Percentiles rank a stretch among this genome's conserved stretches.
Conservation (phyloP, 371 early-diverging fungal species). For the Fennellomyces sp. region DNA sequence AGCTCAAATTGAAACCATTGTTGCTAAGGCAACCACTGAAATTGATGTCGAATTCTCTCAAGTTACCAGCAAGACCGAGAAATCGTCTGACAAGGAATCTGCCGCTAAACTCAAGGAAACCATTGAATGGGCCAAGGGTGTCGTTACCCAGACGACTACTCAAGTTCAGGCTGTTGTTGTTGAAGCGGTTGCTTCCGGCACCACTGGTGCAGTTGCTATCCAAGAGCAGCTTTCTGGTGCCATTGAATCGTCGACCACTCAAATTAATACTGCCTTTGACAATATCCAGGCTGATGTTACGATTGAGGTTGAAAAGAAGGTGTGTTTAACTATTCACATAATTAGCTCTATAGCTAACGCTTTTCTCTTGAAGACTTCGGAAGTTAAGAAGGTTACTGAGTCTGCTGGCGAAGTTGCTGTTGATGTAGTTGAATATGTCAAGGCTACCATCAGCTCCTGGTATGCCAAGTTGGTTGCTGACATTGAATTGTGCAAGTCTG, state of each 20-base stretch:
- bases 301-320: not conserved
- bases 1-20: slow-evolving; percentile 36
- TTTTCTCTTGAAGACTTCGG: not conserved
- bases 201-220: not conserved
- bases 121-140: slow-evolving; percentile 6
- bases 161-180: slow-evolving; percentile 15
- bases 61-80: not conserved
- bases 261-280: slow-evolving; percentile 24
- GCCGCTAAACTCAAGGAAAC: slow-evolving; percentile 3
- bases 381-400: not conserved
- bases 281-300: not conserved
- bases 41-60: not conserved
- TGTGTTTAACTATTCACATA: not conserved
- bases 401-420: slow-evolving; percentile 4
- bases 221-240: slow-evolving; percentile 26
- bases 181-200: not conserved
- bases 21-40: slow-evolving; percentile 22
- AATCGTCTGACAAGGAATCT: not conserved
- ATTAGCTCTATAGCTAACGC: not conserved
- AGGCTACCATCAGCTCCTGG: slow-evolving; percentile 33
- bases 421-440: slow-evolving; percentile 20
- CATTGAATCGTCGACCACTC: slow-evolving; percentile 21
- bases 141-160: slow-evolving; percentile 5
- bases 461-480: slow-evolving; percentile 29
- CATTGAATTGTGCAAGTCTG: slow-evolving; percentile 31